Base-by-base conservation (phyloP, 148 eudicot species). In the Vaccinium myrtillus region DNA sequence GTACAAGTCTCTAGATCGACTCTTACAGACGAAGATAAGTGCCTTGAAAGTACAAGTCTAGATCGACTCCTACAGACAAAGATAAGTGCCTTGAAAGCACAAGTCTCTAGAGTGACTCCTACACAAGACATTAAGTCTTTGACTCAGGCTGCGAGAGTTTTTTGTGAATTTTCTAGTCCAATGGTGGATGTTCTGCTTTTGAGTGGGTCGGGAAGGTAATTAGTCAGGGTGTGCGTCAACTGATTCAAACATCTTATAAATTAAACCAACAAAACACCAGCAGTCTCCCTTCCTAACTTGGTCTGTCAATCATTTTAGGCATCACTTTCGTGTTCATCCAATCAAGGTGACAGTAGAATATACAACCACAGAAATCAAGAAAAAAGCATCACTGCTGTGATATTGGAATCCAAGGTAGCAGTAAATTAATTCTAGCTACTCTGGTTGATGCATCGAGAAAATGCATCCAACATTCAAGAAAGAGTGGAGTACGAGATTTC, bases 371-470 rank as follows among this genome's bases (percentile, higher is more conserved):
- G 27, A 32, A 82, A 53, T 71, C 56, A 83, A 83, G 23, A 2
- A 53, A 50, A 27, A 51, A 10, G 9, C 16, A 9, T 50, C 46
- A 71, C 11, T 53, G 50, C 49, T 21, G 18, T 5, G 78, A 53
- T 71, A 15, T 71, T 13, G 30, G 75, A 53, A 21, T 8, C 25
- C 11, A 13, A 1, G 16, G 61, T 36, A 19, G 55, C 70, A 23
- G 6, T 6, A 55, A 54, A 21, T 65, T 14, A 58, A 23, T 69
- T 21, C 15, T 75, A 67, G 53, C 53, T 56, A 58, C 43, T 53
- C 71, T 30, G 15, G 46, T 49, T 14, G 65, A 71, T 30, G 82
- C 82, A 82, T 77, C 50, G 43, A 82, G 78, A 82, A 82, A 49
- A 77, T 86, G 78, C 82, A 49, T 67, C 58, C 46, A 43, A 59